These are phyloP conservation scores for Candida awuae DNA, from an alignment of 805 yeast genomes.

Conservation along the genomic window DNA sequence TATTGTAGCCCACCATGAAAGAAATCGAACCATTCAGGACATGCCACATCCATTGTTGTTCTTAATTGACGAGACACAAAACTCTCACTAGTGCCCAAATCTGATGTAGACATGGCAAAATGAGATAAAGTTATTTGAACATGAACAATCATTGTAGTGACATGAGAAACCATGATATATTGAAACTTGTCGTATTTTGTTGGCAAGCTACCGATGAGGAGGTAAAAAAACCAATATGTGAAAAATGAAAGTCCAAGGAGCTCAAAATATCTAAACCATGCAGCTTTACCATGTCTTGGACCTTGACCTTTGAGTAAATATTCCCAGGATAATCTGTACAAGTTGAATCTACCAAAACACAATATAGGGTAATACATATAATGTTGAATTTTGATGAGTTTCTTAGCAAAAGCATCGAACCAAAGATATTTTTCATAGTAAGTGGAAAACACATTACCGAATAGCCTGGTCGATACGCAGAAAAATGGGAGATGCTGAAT, in stretches of 20 bases:
- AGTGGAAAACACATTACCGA: conserved; percentile 67
- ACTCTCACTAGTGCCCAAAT: conserved; percentile 71
- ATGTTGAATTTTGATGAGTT: conserved; percentile 55
- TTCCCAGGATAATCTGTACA: conserved; percentile 74
- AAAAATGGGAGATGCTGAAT: conserved; percentile 89
- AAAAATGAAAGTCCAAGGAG: conserved; percentile 60
- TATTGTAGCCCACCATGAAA: conserved; percentile 90
- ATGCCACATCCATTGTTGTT: conserved; percentile 92
- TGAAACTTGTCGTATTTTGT: conserved; percentile 46
- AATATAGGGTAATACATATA: conserved; percentile 71
- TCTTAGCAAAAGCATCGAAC: conserved; percentile 59
- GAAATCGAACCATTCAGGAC: conserved; percentile 88
- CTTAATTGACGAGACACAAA: conserved; percentile 74
- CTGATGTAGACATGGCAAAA: conserved; percentile 90
- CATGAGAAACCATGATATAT: conserved; percentile 65
- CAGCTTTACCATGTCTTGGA: conserved; percentile 74
- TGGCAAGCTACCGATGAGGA: conserved; percentile 46
- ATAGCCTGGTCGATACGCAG: conserved; percentile 68
- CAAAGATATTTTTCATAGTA: conserved; percentile 62
- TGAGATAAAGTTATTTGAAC: conserved; percentile 86
- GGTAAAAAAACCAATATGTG: conserved; percentile 75
- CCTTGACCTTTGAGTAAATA: conserved; percentile 70
- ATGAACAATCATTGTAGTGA: conserved; percentile 85
- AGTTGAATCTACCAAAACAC: conserved; percentile 77
- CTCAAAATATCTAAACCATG: conserved; percentile 80